Evolutionary conservation across 2,329 filamentous ascomycete genomes (phyloP).

Genomic region (Alternaria dauci): DNA sequence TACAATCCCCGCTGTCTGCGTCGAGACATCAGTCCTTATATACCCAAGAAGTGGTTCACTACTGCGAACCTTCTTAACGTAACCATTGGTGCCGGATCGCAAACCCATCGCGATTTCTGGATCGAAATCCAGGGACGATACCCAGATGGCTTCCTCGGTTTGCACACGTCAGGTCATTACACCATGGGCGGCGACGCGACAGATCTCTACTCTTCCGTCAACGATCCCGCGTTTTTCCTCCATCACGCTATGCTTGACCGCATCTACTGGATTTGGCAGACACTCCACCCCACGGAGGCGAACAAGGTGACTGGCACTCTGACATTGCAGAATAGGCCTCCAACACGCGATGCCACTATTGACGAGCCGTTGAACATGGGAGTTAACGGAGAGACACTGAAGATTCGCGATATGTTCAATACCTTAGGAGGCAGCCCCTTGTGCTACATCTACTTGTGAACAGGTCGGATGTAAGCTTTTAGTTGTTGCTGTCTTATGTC

Average conservation of each 20-base stretch:
- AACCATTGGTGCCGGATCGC: background rate
- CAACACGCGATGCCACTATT: slow-evolving; percentile 11
- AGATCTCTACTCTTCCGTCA: slow-evolving; percentile 12
- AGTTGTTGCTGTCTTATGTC: background rate
- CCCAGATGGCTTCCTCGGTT: slow-evolving; percentile 6
- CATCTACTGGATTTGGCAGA: slow-evolving; percentile 12
- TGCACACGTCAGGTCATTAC: slow-evolving; percentile 10
- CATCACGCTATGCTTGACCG: slow-evolving; percentile 15
- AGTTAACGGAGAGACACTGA: slow-evolving; percentile 9
- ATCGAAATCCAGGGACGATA: slow-evolving; percentile 12
- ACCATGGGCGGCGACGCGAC: background rate
- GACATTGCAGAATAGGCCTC: background rate
- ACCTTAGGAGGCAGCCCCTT: slow-evolving; percentile 7
- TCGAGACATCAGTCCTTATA: slow-evolving; percentile 7
- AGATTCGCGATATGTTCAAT: slow-evolving; percentile 8
- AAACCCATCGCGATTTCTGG: slow-evolving; percentile 9
- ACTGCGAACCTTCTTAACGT: slow-evolving; percentile 8
- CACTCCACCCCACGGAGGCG: slow-evolving; percentile 9
- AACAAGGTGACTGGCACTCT: slow-evolving; percentile 12
- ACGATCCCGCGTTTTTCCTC: slow-evolving; percentile 9
- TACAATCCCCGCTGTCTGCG: slow-evolving; percentile 10
- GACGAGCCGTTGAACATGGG: slow-evolving; percentile 9
- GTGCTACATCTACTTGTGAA: slow-evolving; percentile 8
- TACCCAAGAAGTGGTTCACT: slow-evolving; percentile 10
- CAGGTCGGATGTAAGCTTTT: background rate